Percentiles rank a stretch among this genome's conserved stretches.
phyloP scores from a whole-genome alignment of 331 rosid species.

The Phaseolus coccineus region DNA sequence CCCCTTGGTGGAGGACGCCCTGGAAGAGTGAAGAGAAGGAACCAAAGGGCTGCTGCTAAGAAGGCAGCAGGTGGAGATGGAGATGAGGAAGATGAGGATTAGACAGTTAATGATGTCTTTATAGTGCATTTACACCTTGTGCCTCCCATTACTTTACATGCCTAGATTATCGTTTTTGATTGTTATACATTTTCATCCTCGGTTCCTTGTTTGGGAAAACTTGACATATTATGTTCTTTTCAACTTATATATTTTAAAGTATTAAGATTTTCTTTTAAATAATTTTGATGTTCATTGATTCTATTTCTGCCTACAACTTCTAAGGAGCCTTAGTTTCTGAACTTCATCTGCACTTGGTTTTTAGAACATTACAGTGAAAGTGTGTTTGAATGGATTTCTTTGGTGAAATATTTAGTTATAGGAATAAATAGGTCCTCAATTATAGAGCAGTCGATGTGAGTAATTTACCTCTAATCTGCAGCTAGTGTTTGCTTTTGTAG shows the following conservation, averaged over 20 bases:
- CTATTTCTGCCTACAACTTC: no score
- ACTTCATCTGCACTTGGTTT: no score
- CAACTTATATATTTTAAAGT: slow-evolving; percentile 2
- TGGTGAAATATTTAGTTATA: no score
- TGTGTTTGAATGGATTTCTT: no score
- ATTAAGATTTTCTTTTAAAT: slow-evolving; percentile 10
- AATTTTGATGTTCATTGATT: background rate
- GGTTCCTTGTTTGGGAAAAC: slow-evolving; percentile 1
- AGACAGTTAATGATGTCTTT: background rate
- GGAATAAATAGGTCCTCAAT: no score
- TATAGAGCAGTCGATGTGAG: no score
- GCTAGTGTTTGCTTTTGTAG: no score
- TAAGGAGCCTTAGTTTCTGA: no score
- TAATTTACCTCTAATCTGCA: no score
- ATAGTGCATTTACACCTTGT: slow-evolving; percentile 3
- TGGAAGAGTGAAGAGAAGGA: slow-evolving; percentile 73
- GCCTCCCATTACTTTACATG: background rate
- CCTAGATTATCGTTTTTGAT: slow-evolving; percentile 14
- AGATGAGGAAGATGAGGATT: slow-evolving; percentile 71
- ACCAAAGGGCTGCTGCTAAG: slow-evolving; percentile 68
- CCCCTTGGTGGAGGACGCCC: slow-evolving; percentile 77
- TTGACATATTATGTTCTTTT: slow-evolving; percentile 25
- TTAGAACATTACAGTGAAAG: no score
- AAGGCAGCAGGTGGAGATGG: slow-evolving; percentile 71
- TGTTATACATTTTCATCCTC: slow-evolving; percentile 6